Percentiles rank a stretch among this genome's conserved stretches.
Evolutionary conservation across 306 rosid species (phyloP).

Genomic region (Dalbergia oliveri): DNA sequence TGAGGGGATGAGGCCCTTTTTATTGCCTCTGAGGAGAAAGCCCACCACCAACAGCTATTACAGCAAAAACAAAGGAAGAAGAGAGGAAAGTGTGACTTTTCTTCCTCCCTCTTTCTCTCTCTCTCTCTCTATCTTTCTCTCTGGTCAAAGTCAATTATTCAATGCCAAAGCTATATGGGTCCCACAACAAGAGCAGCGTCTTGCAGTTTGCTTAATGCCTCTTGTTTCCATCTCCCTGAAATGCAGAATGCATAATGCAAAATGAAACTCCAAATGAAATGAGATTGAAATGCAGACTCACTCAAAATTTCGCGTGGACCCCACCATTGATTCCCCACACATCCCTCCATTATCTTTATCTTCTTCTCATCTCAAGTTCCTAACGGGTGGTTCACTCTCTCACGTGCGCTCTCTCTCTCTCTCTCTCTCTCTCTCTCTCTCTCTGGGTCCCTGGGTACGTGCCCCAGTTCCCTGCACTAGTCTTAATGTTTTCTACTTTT

Average conservation of each 20-base stretch:
- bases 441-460: slow-evolving; percentile 1
- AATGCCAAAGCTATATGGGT: slow-evolving; percentile 50
- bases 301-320: slow-evolving; percentile 44
- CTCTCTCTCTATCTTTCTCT: slow-evolving; percentile 37
- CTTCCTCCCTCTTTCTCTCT: slow-evolving; percentile 65
- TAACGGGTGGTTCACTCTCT: slow-evolving; percentile 37
- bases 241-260: slow-evolving; percentile 44
- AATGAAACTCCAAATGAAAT: slow-evolving; percentile 24
- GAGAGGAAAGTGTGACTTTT: slow-evolving; percentile 90
- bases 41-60: slow-evolving; percentile 34
- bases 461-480: neutral
- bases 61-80: slow-evolving; percentile 57
- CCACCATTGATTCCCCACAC: slow-evolving; percentile 1
- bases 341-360: neutral
- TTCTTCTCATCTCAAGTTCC: neutral
- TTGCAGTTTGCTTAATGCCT: slow-evolving; percentile 14
- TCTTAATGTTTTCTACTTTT: neutral
- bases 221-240: slow-evolving; percentile 37
- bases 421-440: slow-evolving; percentile 6
- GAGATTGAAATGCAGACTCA: slow-evolving; percentile 38
- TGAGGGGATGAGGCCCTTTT: slow-evolving; percentile 39
- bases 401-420: slow-evolving; percentile 24
- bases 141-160: slow-evolving; percentile 94
- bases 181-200: slow-evolving; percentile 37
- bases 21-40: slow-evolving; percentile 30